Evolutionary conservation across 192 early-diverging fungal genomes (phyloP).

Genomic region (Backusella morwellensis): DNA sequence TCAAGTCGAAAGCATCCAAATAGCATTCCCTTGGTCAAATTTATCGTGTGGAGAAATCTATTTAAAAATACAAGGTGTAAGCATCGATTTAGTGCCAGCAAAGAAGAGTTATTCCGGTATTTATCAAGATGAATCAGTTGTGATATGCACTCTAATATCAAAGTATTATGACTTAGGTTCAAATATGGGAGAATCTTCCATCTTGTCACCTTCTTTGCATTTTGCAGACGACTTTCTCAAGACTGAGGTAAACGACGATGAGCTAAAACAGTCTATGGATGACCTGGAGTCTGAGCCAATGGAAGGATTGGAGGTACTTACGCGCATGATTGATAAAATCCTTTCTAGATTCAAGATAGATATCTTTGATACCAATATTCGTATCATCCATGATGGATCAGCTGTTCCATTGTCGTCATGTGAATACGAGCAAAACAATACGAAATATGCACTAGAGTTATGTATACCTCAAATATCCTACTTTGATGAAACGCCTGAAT

Average conservation of each 20-base stretch:
- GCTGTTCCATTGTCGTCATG: slow-evolving; percentile 22
- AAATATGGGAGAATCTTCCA: slow-evolving; percentile 42
- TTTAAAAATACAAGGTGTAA: slow-evolving; percentile 70
- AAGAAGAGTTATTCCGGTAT: slow-evolving; percentile 12
- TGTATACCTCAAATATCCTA: slow-evolving; percentile 49
- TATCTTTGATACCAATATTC: slow-evolving; percentile 50
- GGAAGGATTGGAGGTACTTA: slow-evolving; percentile 73
- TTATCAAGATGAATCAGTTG: background rate
- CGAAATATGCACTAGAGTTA: slow-evolving; percentile 55
- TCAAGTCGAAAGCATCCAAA: slow-evolving; percentile 62
- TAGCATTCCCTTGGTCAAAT: slow-evolving; percentile 86
- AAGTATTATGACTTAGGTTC: background rate
- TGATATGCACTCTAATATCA: background rate
- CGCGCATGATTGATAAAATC: slow-evolving; percentile 81
- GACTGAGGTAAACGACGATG: slow-evolving; percentile 53
- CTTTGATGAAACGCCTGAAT: slow-evolving; percentile 58
- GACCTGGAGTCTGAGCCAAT: slow-evolving; percentile 29
- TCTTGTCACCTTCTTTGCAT: slow-evolving; percentile 81
- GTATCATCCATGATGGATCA: slow-evolving; percentile 47
- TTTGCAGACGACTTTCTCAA: slow-evolving; percentile 88
- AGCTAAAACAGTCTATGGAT: slow-evolving; percentile 51
- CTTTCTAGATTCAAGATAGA: slow-evolving; percentile 77
- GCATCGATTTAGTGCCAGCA: slow-evolving; percentile 49
- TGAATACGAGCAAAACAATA: background rate
- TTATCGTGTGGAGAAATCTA: slow-evolving; percentile 75